These are phyloP conservation scores for Aureoboletus auriporus DNA, from an alignment of 768 basidiomycete species.

Conservation along the genomic window DNA sequence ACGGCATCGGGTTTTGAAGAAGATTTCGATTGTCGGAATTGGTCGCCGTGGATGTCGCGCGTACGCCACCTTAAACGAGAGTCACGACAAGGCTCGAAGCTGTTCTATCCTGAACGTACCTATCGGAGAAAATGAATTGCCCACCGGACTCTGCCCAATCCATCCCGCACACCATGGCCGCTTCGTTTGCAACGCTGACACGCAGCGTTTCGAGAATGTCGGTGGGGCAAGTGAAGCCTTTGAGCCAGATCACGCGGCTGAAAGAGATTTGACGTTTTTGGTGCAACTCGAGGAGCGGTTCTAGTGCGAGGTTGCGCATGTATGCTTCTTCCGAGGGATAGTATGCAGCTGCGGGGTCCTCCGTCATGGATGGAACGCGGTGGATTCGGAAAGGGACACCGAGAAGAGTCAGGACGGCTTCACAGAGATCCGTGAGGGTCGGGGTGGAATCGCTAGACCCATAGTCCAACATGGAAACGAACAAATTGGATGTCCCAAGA, in stretches of 20 bases:
- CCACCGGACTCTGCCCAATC: slow-evolving; percentile 99
- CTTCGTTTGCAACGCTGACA: slow-evolving; percentile 85
- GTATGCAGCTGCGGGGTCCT: slow-evolving; percentile 81
- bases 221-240: slow-evolving; percentile 98
- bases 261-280: slow-evolving; percentile 78
- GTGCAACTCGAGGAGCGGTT: slow-evolving; percentile 82
- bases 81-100: background rate
- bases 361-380: slow-evolving; percentile 90
- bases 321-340: slow-evolving; percentile 96
- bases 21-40: slow-evolving; percentile 95
- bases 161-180: slow-evolving; percentile 99
- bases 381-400: slow-evolving; percentile 92
- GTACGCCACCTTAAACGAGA: slow-evolving; percentile 77
- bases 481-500: slow-evolving; percentile 84
- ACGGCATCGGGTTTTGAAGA: slow-evolving; percentile 87
- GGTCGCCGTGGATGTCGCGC: slow-evolving; percentile 95
- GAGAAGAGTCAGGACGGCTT: slow-evolving; percentile 89
- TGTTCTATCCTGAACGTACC: slow-evolving; percentile 44
- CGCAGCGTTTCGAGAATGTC: slow-evolving; percentile 96
- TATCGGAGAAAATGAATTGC: slow-evolving; percentile 96
- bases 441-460: slow-evolving; percentile 94
- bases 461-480: slow-evolving; percentile 98
- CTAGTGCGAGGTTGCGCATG: slow-evolving; percentile 88
- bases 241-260: slow-evolving; percentile 92
- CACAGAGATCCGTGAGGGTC: slow-evolving; percentile 90